Percentiles rank a stretch among this genome's conserved stretches.
These are phyloP conservation scores for Stemphylium lycopersici DNA, from an alignment of 2,329 filamentous ascomycete genomes.

Conservation along the genomic window DNA sequence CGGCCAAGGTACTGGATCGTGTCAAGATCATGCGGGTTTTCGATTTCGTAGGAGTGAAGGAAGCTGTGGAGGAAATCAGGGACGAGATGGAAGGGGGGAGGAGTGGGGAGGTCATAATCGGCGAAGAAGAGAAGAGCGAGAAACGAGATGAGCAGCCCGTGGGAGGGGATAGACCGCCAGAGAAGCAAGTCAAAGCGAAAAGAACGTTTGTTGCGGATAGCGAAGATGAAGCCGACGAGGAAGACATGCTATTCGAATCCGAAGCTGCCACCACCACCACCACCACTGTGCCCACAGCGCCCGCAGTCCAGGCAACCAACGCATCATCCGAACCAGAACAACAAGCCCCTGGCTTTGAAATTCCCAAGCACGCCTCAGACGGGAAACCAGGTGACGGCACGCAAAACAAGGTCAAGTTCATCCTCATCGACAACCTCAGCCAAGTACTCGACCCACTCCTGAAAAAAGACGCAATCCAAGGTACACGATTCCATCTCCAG, in stretches of 20 bases:
- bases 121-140: conserved; percentile 29
- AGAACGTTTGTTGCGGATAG: conserved; percentile 42
- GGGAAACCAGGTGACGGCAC: background rate
- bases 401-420: conserved; percentile 24
- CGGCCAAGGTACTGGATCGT: conserved; percentile 49
- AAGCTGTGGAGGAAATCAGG: conserved; percentile 54
- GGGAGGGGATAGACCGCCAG: background rate
- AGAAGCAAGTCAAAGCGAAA: conserved; percentile 2
- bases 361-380: background rate
- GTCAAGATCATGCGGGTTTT: conserved; percentile 59
- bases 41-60: conserved; percentile 55
- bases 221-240: conserved; percentile 46
- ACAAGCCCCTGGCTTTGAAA: background rate
- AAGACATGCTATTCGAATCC: conserved; percentile 48
- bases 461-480: conserved; percentile 47
- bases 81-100: conserved; percentile 38
- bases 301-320: background rate
- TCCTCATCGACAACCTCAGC: conserved; percentile 51
- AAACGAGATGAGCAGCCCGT: conserved; percentile 8
- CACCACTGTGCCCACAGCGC: background rate
- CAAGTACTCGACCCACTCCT: conserved; percentile 47
- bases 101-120: background rate
- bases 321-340: background rate
- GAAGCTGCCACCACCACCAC: background rate
- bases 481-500: conserved; percentile 27